phyloP scores from a whole-genome alignment of 2,329 filamentous ascomycete species.

The Ramichloridium luteum region DNA sequence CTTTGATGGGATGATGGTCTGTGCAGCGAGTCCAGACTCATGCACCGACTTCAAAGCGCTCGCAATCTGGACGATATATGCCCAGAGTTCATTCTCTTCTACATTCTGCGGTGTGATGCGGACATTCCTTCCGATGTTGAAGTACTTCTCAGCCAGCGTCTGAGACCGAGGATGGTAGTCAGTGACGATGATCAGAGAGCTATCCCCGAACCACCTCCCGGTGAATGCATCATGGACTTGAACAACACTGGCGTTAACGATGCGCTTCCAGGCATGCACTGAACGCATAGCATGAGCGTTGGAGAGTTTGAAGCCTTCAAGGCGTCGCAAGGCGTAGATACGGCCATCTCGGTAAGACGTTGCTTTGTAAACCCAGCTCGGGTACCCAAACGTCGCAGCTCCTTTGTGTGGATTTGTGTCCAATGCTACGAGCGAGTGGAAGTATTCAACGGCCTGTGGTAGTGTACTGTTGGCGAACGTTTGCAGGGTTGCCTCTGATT shows the following conservation, averaged over 20 bases:
- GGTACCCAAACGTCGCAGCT: conserved; percentile 68
- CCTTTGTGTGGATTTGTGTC: conserved; percentile 73
- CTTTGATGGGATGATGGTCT: conserved; percentile 77
- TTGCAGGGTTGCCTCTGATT: conserved; percentile 72
- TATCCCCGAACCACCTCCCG: conserved; percentile 82
- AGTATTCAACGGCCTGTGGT: conserved; percentile 66
- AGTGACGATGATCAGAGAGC: conserved; percentile 84
- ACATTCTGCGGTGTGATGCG: conserved; percentile 15
- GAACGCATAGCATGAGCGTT: conserved; percentile 80
- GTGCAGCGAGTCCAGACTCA: conserved; percentile 64
- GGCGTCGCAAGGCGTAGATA: conserved; percentile 71
- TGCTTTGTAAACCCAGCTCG: conserved; percentile 93
- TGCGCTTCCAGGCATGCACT: conserved; percentile 78
- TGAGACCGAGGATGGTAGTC: conserved; percentile 88
- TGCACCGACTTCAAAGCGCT: conserved; percentile 83
- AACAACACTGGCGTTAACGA: conserved; percentile 71
- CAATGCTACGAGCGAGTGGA: conserved; percentile 82
- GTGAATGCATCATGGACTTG: conserved; percentile 88
- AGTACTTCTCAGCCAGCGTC: conserved; percentile 75
- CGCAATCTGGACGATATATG: conserved; percentile 82
- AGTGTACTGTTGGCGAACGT: conserved; percentile 62
- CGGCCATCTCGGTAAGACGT: conserved; percentile 78
- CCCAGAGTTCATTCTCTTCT: conserved; percentile 69
- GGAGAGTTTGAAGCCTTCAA: conserved; percentile 80
- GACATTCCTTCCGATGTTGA: conserved; percentile 27